These are phyloP conservation scores for Pistacia integerrima DNA, from an alignment of 345 rosid genomes.

Conservation along the genomic window DNA sequence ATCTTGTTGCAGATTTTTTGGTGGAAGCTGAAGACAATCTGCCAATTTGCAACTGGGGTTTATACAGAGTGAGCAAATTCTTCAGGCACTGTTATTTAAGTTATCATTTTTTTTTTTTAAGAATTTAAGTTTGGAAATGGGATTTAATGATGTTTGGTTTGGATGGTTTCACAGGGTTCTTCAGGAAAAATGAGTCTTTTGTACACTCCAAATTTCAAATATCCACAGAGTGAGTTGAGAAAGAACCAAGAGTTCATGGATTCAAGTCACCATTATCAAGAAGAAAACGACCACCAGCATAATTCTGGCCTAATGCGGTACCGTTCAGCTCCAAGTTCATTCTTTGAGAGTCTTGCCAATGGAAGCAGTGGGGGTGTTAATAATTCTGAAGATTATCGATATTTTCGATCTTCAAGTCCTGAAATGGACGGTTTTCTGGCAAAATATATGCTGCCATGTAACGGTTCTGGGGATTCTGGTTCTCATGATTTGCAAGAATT, in stretches of 20 bases:
- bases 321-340: constrained; percentile 50
- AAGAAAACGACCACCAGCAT: constrained; percentile 32
- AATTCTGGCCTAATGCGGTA: constrained; percentile 35
- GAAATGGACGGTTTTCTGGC: constrained; percentile 46
- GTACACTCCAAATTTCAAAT: constrained; percentile 34
- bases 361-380: constrained; percentile 15
- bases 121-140: not conserved
- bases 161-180: constrained; percentile 20
- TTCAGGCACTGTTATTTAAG: constrained; percentile 5
- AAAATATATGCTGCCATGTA: constrained; percentile 29
- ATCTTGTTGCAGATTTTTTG: constrained; percentile 11
- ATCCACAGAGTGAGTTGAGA: constrained; percentile 41
- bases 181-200: constrained; percentile 41
- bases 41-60: no score
- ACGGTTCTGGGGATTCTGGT: constrained; percentile 34
- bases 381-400: constrained; percentile 32
- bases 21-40: not conserved
- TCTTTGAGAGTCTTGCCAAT: constrained; percentile 34
- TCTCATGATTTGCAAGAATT: constrained; percentile 36
- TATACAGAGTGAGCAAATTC: not conserved
- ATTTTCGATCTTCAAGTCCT: constrained; percentile 42
- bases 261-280: constrained; percentile 21
- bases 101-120: not conserved
- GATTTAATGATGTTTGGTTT: not conserved
- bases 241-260: constrained; percentile 45